phyloP scores from a whole-genome alignment of 768 basidiomycete genomes.

The Filobasidium wieringae region DNA sequence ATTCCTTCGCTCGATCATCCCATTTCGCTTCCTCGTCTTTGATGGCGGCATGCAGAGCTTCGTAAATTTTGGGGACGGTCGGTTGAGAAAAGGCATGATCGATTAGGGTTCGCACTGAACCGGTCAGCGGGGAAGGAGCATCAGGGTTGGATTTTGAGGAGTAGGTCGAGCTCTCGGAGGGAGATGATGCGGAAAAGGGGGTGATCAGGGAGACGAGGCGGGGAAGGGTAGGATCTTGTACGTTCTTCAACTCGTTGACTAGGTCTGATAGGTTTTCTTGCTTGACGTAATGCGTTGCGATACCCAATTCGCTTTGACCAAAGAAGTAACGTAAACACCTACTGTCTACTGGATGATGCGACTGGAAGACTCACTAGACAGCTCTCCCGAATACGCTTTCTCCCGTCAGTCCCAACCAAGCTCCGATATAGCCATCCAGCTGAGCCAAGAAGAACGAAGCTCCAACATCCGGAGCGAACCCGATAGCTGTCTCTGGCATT shows the following conservation, averaged over 20 bases:
- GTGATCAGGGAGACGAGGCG: constrained; percentile 51
- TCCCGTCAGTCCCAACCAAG: constrained; percentile 83
- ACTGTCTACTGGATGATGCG: not conserved
- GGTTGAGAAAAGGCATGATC: constrained; percentile 65
- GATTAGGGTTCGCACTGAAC: constrained; percentile 59
- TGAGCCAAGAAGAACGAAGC: constrained; percentile 77
- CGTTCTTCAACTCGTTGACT: constrained; percentile 52
- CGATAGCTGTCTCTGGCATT: constrained; percentile 74
- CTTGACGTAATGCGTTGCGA: constrained; percentile 87
- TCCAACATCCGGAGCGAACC: constrained; percentile 71
- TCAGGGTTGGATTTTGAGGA: constrained; percentile 24
- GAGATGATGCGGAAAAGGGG: constrained; percentile 30
- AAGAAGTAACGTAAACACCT: not conserved
- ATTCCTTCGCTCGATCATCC: constrained; percentile 44
- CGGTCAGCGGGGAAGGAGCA: constrained; percentile 39
- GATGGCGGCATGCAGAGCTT: constrained; percentile 43
- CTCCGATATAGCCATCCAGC: constrained; percentile 81
- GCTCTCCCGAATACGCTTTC: constrained; percentile 61
- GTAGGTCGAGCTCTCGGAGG: not conserved
- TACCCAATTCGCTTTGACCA: constrained; percentile 61
- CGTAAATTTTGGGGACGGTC: constrained; percentile 60
- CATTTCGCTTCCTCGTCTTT: constrained; percentile 36
- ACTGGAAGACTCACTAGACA: constrained; percentile 57
- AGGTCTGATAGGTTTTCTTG: constrained; percentile 62
- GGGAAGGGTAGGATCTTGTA: constrained; percentile 34